Evolutionary conservation across 257 asterid species (phyloP).

Genomic region (Vinca minor): DNA sequence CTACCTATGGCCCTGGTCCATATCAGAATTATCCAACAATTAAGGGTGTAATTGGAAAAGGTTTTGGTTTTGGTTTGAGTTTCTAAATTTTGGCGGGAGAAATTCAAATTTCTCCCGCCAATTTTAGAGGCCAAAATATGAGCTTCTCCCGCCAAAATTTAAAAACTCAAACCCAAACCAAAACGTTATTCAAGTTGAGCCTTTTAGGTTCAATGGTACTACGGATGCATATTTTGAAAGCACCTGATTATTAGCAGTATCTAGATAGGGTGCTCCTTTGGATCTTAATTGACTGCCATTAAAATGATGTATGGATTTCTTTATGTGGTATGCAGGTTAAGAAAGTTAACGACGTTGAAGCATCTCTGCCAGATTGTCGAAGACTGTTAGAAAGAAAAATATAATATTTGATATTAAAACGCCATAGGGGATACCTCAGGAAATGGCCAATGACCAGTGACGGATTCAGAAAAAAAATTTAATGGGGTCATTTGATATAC

Average conservation of each 20-base stretch:
- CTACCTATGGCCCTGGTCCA: too few species aligned
- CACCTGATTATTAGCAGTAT: not conserved
- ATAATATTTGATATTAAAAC: slow-evolving; percentile 76
- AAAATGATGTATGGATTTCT: not conserved
- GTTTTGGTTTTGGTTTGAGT: too few species aligned
- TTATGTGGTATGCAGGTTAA: slow-evolving; percentile 50
- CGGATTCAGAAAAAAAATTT: too few species aligned
- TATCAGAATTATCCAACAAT: too few species aligned
- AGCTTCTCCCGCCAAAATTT: too few species aligned
- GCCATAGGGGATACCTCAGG: slow-evolving; percentile 77
- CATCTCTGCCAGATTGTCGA: slow-evolving; percentile 78
- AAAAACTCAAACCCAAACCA: too few species aligned
- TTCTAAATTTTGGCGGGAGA: not conserved
- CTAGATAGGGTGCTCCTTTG: not conserved
- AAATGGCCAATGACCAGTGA: slow-evolving; percentile 63
- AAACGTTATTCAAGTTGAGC: too few species aligned
- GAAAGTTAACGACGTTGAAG: slow-evolving; percentile 74
- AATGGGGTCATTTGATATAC: too few species aligned
- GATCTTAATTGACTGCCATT: not conserved
- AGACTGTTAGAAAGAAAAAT: slow-evolving; percentile 35
- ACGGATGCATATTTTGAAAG: too few species aligned
- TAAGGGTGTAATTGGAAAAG: too few species aligned
- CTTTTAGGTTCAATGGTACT: too few species aligned
- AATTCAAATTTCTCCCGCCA: too few species aligned
- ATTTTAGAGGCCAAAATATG: not conserved